Evolutionary conservation across 208 protist genomes (phyloP).

Genomic region (Crithidia sp.): DNA sequence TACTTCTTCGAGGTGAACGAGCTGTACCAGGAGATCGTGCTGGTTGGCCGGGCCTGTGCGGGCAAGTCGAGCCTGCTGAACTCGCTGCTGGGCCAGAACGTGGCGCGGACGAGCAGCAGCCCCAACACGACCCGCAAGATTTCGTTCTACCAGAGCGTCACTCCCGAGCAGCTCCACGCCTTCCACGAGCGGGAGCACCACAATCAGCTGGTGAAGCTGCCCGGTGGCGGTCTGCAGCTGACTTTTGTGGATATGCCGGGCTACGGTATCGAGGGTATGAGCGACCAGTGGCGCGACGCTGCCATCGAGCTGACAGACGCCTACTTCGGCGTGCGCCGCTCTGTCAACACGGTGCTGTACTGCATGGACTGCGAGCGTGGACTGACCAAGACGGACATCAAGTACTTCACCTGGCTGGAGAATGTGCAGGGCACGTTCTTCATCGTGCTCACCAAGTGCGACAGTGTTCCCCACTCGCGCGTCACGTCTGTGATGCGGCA

Average conservation of each 20-base stretch:
- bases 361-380: conserved; percentile 89
- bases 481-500: conserved; percentile 90
- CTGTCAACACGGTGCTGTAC: conserved; percentile 91
- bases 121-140: conserved; percentile 87
- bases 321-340: conserved; percentile 91
- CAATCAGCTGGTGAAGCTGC: conserved; percentile 87
- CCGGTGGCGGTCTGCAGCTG: conserved; percentile 83
- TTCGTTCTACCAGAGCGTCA: conserved; percentile 90
- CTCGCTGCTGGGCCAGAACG: conserved; percentile 73
- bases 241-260: conserved; percentile 93
- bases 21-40: conserved; percentile 89
- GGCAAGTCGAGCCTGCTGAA: conserved; percentile 92
- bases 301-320: conserved; percentile 87
- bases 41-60: conserved; percentile 83
- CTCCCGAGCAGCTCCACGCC: conserved; percentile 72
- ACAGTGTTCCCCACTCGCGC: conserved; percentile 86
- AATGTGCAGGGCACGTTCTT: conserved; percentile 91
- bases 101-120: conserved; percentile 87
- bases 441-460: conserved; percentile 91
- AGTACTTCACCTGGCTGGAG: conserved; percentile 90
- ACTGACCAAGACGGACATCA: conserved; percentile 87
- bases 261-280: conserved; percentile 93
- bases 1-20: conserved; percentile 94
- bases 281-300: conserved; percentile 84
- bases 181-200: conserved; percentile 71